Evolutionary conservation across 2,329 filamentous ascomycete genomes (phyloP).

Genomic region (Colletotrichum melonis): DNA sequence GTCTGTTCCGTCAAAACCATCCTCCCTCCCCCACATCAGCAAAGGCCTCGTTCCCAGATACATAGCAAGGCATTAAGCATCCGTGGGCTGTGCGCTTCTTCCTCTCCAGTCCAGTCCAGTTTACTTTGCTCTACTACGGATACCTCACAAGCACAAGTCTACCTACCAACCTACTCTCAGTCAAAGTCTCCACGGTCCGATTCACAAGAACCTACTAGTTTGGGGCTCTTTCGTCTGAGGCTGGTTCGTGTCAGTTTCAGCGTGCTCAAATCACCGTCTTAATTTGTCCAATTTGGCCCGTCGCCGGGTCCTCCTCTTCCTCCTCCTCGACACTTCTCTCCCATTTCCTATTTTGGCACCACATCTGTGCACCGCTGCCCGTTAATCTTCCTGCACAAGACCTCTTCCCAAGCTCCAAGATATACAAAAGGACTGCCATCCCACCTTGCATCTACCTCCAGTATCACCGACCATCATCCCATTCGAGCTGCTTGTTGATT

Average conservation of each 20-base stretch:
- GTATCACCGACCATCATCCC: slow-evolving; percentile 33
- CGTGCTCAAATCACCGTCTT: slow-evolving; percentile 37
- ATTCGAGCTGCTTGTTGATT: slow-evolving; percentile 37
- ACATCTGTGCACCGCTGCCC: slow-evolving; percentile 48
- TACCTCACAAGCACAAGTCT: too few species aligned
- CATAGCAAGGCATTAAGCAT: slow-evolving; percentile 46
- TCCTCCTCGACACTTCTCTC: slow-evolving; percentile 46
- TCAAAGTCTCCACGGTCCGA: slow-evolving; percentile 34
- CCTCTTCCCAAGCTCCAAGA: slow-evolving; percentile 15
- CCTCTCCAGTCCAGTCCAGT: slow-evolving; percentile 40
- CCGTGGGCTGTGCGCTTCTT: slow-evolving; percentile 39
- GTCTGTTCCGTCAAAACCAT: slow-evolving; percentile 48
- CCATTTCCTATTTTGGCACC: slow-evolving; percentile 53
- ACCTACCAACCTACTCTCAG: too few species aligned
- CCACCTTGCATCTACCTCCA: slow-evolving; percentile 27
- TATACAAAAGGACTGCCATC: slow-evolving; percentile 37
- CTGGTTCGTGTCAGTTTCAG: slow-evolving; percentile 45
- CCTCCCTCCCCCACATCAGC: slow-evolving; percentile 45
- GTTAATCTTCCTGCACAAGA: slow-evolving; percentile 40
- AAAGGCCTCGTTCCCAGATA: slow-evolving; percentile 44
- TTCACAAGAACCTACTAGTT: slow-evolving; percentile 37
- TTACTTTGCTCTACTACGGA: slow-evolving; percentile 36
- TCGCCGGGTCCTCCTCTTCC: slow-evolving; percentile 38
- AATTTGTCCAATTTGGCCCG: slow-evolving; percentile 40
- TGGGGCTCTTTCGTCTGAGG: slow-evolving; percentile 39